Percentiles rank a stretch among this genome's conserved stretches.
Evolutionary conservation across 2,329 filamentous ascomycete genomes (phyloP).

Genomic region (Gnomoniopsis smithogilvyi): DNA sequence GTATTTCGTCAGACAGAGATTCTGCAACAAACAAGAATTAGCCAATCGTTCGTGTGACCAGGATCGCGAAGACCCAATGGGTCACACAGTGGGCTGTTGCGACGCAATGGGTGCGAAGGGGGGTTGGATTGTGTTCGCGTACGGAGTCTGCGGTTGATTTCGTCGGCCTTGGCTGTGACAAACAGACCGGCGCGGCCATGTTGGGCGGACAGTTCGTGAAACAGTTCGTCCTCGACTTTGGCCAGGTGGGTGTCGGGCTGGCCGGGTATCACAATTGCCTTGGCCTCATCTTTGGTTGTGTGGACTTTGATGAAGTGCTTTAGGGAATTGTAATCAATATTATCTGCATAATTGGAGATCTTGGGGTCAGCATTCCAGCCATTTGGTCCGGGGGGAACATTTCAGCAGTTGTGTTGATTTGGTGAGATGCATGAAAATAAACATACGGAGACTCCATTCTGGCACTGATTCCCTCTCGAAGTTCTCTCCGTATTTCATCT

Average conservation of each 20-base stretch:
- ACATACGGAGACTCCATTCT: constrained; percentile 73
- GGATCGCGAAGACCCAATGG: not conserved
- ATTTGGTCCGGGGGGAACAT: not conserved
- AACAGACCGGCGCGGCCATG: constrained; percentile 78
- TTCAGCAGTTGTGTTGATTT: not conserved
- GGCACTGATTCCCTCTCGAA: constrained; percentile 74
- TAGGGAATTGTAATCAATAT: constrained; percentile 85
- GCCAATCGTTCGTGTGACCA: not conserved
- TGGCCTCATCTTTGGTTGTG: constrained; percentile 68
- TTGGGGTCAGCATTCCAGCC: constrained; percentile 12
- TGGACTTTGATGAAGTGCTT: constrained; percentile 81
- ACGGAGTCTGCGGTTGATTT: constrained; percentile 70
- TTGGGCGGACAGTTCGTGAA: constrained; percentile 66
- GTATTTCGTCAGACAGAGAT: constrained; percentile 45
- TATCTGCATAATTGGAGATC: constrained; percentile 49
- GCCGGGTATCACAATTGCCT: constrained; percentile 71
- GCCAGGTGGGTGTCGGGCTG: constrained; percentile 56
- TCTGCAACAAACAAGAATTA: constrained; percentile 31
- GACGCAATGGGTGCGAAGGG: not conserved
- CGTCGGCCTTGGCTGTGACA: constrained; percentile 74
- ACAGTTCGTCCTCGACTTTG: constrained; percentile 70
- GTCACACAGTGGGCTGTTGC: not conserved
- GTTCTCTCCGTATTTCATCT: constrained; percentile 75
- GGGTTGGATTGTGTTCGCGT: constrained; percentile 29
- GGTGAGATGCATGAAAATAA: not conserved